A percentile compares a stretch with the other conserved stretches of the same genome.
Evolutionary conservation across 1,284 basidiomycete genomes (phyloP).

Genomic region (Ustilago trichophora): DNA sequence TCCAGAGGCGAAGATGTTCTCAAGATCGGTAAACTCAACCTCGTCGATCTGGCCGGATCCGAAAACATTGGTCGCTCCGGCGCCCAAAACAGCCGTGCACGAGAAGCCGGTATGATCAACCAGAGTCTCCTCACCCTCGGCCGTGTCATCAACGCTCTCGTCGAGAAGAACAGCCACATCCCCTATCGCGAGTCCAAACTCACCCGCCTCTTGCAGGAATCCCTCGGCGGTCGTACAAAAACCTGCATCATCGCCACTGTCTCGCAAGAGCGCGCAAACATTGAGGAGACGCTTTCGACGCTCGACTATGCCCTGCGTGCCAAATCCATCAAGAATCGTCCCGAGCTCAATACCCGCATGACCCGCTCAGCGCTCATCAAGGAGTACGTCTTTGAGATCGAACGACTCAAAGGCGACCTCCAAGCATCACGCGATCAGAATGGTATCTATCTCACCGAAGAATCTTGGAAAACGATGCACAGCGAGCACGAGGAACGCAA

Average conservation of each 20-base stretch:
- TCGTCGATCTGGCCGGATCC: slow-evolving; percentile 95
- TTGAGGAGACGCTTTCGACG: slow-evolving; percentile 97
- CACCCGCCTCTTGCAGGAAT: slow-evolving; percentile 96
- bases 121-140: slow-evolving; percentile 95
- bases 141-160: slow-evolving; percentile 94
- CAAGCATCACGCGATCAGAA: slow-evolving; percentile 68
- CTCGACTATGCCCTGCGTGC: slow-evolving; percentile 96
- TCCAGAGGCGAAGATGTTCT: slow-evolving; percentile 82
- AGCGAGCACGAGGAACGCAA: slow-evolving; percentile 53
- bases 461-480: slow-evolving; percentile 56
- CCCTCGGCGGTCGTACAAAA: slow-evolving; percentile 95
- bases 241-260: slow-evolving; percentile 95
- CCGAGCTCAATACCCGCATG: slow-evolving; percentile 93
- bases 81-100: slow-evolving; percentile 90
- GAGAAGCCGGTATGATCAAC: slow-evolving; percentile 99
- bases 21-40: slow-evolving; percentile 92
- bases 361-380: slow-evolving; percentile 90
- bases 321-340: slow-evolving; percentile 94
- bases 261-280: slow-evolving; percentile 71
- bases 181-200: slow-evolving; percentile 89
- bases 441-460: slow-evolving; percentile 60
- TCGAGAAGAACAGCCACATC: slow-evolving; percentile 86
- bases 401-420: slow-evolving; percentile 88
- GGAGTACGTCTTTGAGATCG: slow-evolving; percentile 95
- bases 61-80: slow-evolving; percentile 97